Conservation (phyloP, 2,329 filamentous ascomycete genomes). For the Grosmannia penicillata region DNA sequence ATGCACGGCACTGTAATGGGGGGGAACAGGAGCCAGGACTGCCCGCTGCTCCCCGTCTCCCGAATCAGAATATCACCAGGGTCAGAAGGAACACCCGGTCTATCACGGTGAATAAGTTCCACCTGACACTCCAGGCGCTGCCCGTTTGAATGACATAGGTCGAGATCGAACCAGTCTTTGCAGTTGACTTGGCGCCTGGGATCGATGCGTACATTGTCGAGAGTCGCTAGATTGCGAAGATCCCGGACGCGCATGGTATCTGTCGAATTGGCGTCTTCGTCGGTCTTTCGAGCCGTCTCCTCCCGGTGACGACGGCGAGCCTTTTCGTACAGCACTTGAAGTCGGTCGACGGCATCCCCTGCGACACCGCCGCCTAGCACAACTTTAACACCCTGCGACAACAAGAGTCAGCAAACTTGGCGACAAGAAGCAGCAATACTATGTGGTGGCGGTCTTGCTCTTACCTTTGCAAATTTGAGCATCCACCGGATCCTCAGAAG, state of each 20-base stretch:
- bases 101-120: slow-evolving; percentile 76
- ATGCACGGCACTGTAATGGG: slow-evolving; percentile 60
- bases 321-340: slow-evolving; percentile 60
- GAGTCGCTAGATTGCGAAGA: slow-evolving; percentile 57
- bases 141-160: slow-evolving; percentile 74
- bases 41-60: slow-evolving; percentile 59
- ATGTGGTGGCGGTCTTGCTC: slow-evolving; percentile 2
- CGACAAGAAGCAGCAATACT: not conserved
- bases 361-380: slow-evolving; percentile 36
- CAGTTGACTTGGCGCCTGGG: slow-evolving; percentile 70
- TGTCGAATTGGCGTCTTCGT: slow-evolving; percentile 74
- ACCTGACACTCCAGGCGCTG: slow-evolving; percentile 81
- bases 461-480: slow-evolving; percentile 64
- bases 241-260: slow-evolving; percentile 72
- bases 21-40: slow-evolving; percentile 77
- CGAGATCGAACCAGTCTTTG: slow-evolving; percentile 78
- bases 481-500: slow-evolving; percentile 80
- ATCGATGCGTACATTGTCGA: slow-evolving; percentile 58
- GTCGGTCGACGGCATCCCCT: slow-evolving; percentile 43
- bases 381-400: slow-evolving; percentile 39
- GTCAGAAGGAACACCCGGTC: slow-evolving; percentile 48
- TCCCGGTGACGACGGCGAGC: slow-evolving; percentile 52
- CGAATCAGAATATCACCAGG: slow-evolving; percentile 82
- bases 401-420: slow-evolving; percentile 15
- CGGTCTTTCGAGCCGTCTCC: slow-evolving; percentile 56